phyloP scores from a whole-genome alignment of 176 grass and related monocot species.

The Cenchrus americanus region DNA sequence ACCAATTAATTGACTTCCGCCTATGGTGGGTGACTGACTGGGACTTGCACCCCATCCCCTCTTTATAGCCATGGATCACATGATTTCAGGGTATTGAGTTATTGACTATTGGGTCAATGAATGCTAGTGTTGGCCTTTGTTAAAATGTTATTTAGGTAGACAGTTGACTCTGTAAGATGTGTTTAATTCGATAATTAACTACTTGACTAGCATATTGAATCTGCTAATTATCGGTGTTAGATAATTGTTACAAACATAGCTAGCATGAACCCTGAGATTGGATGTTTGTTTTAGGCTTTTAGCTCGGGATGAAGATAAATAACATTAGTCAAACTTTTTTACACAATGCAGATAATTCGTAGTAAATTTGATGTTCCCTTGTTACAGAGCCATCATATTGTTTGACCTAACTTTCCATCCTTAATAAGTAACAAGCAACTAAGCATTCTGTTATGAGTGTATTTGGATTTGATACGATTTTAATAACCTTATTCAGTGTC shows the following conservation, averaged over 20 bases:
- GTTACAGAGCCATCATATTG: conserved; percentile 19
- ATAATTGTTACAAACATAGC: neutral
- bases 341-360: neutral
- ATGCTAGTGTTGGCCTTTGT: neutral
- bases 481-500: conserved; percentile 16
- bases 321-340: conserved; percentile 15
- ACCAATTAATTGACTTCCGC: conserved; percentile 36
- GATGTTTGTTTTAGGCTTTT: conserved; percentile 17
- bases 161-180: conserved; percentile 16
- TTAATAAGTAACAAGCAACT: conserved; percentile 19
- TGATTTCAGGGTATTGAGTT: conserved; percentile 5
- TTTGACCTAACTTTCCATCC: neutral
- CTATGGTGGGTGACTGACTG: neutral
- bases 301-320: conserved; percentile 4
- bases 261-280: neutral
- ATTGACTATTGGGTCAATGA: neutral
- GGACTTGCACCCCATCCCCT: neutral
- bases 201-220: neutral
- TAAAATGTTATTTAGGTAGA: conserved; percentile 4
- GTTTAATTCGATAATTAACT: conserved; percentile 17
- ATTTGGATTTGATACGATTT: conserved; percentile 23
- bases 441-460: neutral
- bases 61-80: conserved; percentile 10
- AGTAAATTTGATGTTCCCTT: neutral
- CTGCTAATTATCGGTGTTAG: neutral